phyloP scores from a whole-genome alignment of 306 rosid genomes.

The Dryas alaskensis region DNA sequence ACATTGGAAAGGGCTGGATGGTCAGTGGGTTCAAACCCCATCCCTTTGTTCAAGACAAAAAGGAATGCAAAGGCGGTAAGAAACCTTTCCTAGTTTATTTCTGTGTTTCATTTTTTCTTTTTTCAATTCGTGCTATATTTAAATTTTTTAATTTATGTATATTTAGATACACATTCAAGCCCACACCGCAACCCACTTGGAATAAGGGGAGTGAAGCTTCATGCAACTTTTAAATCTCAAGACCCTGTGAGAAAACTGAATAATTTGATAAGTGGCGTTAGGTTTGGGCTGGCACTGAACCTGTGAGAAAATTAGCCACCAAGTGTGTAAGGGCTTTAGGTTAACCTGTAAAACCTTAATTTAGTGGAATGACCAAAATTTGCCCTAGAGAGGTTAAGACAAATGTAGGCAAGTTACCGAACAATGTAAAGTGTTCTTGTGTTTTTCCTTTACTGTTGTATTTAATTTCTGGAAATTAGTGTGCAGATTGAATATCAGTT shows the following conservation, averaged over 20 bases:
- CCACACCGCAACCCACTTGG: background rate
- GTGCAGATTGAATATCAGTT: background rate
- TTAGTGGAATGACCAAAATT: background rate
- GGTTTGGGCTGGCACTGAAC: background rate
- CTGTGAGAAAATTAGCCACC: background rate
- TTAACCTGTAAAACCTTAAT: background rate
- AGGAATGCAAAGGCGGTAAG: background rate
- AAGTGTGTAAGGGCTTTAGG: background rate
- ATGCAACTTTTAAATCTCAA: background rate
- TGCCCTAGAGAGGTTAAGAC: background rate
- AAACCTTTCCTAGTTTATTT: background rate
- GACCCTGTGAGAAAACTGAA: background rate
- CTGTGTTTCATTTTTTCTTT: background rate
- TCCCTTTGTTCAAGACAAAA: background rate
- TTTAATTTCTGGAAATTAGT: background rate
- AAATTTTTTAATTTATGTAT: background rate
- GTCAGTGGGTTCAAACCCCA: background rate
- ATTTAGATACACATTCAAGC: background rate
- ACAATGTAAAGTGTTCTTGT: background rate
- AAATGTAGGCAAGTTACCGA: background rate
- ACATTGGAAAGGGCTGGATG: background rate
- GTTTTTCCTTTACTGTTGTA: background rate
- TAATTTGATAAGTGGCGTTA: background rate
- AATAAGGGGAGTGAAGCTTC: background rate
- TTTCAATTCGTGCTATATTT: background rate